These are phyloP conservation scores for Neonectria hederae DNA, from an alignment of 2,329 filamentous ascomycete genomes.

Conservation along the genomic window DNA sequence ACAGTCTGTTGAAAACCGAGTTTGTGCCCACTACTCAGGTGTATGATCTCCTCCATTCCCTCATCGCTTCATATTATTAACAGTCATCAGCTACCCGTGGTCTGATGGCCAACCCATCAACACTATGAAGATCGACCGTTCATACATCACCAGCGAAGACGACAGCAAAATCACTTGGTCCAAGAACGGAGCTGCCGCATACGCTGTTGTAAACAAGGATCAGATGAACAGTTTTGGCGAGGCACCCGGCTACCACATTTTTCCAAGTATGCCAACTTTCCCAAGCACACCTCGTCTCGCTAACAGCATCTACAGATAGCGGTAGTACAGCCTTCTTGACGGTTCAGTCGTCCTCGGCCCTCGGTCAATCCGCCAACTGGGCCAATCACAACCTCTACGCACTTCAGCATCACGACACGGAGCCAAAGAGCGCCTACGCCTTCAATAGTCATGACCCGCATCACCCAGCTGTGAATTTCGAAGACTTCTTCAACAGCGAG, in stretches of 20 bases:
- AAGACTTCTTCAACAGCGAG: slow-evolving; percentile 26
- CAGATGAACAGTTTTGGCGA: slow-evolving; percentile 60
- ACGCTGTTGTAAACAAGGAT: slow-evolving; percentile 62
- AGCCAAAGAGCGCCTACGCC: slow-evolving; percentile 56
- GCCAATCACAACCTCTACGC: slow-evolving; percentile 62
- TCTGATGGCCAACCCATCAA: slow-evolving; percentile 56
- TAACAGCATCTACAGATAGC: slow-evolving; percentile 16
- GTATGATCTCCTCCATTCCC: not conserved
- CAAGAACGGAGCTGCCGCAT: slow-evolving; percentile 56
- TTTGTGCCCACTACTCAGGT: slow-evolving; percentile 37
- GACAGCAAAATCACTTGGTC: slow-evolving; percentile 58
- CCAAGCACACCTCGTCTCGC: not conserved
- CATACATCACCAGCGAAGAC: slow-evolving; percentile 54
- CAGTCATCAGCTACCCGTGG: slow-evolving; percentile 50
- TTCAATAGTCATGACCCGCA: slow-evolving; percentile 56
- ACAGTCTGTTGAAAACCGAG: slow-evolving; percentile 52
- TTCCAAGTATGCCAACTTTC: slow-evolving; percentile 16
- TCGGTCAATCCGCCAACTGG: slow-evolving; percentile 57
- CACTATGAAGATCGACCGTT: slow-evolving; percentile 61
- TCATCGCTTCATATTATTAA: not conserved
- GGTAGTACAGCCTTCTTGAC: slow-evolving; percentile 53
- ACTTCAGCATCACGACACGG: slow-evolving; percentile 61
- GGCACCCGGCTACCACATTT: slow-evolving; percentile 53
- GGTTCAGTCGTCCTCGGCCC: slow-evolving; percentile 56
- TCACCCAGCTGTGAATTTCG: slow-evolving; percentile 49